Evolutionary conservation across 352 stramenopile genomes (phyloP), one percentile per base, ranked within the genome.

Genomic region (Globisporangium alternatum): DNA sequence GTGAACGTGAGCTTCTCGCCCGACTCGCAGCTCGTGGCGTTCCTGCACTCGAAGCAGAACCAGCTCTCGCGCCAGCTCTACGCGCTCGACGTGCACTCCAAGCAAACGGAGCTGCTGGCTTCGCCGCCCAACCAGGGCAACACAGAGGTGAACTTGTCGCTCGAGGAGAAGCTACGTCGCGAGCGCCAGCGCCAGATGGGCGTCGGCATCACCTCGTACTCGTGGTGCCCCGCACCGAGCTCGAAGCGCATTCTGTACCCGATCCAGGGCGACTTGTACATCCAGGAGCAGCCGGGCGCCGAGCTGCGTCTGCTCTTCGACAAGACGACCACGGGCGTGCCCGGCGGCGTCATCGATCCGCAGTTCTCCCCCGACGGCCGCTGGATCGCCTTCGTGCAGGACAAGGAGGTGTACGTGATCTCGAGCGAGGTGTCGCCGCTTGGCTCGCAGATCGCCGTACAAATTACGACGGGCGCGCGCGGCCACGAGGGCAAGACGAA

Each of bases 371-470:
- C 95, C 5, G 90, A 98, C 61, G 95, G 95, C 21, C 74, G 77
- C 22, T 90, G 92, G 70, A 92, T 99, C 48, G 96, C 93, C 12
- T 99, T 98, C 77, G 92, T 98, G 31, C 87, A 93, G 61, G 83
- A 97, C 67, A 90, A 91, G 51, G 96, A 99, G 74, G 72, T 99
- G 28, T 98, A 98, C 72, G 85, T 98, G 10, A 75, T 97, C 25
- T 62, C 80, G 17, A 91, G 81, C 58, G 76, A 77, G 39, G 70
- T 85, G 7, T 51, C 54, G 4, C 44, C 70, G 19, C 51, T 66
- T 8, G 71, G 75, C 1, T 62, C 76, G n/a, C 78, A 83, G 49
- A 65, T 70, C 31, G 81, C 85, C 0, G 68, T 84, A 17, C 85
- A 95, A 62, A 69, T 97, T 65, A 96, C 86, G 2, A 80, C 68